Evolutionary conservation across 1,139 yeast species (phyloP).

Genomic region (Saccharomyces hybrid): DNA sequence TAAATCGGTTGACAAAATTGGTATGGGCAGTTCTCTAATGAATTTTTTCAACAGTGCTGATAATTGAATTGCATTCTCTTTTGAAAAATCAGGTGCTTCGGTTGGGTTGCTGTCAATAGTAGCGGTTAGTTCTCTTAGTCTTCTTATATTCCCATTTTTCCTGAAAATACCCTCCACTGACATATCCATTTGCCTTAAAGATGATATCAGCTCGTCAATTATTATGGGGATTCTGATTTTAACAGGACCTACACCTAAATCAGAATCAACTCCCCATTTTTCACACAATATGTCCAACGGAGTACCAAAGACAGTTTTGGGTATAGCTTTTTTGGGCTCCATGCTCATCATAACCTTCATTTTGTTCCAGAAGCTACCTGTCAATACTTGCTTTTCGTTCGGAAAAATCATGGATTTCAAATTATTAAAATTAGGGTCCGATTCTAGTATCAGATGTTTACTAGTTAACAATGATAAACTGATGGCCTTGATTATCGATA

Average conservation of each 20-base stretch:
- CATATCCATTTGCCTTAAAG: conserved; percentile 87
- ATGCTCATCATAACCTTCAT: conserved; percentile 37
- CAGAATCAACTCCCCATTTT: conserved; percentile 78
- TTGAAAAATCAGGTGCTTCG: conserved; percentile 61
- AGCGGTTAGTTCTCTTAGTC: conserved; percentile 66
- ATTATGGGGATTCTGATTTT: conserved; percentile 76
- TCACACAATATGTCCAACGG: conserved; percentile 65
- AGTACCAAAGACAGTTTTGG: conserved; percentile 64
- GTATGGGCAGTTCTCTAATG: conserved; percentile 86
- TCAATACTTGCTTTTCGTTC: conserved; percentile 10
- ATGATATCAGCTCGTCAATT: conserved; percentile 75
- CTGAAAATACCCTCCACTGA: conserved; percentile 95
- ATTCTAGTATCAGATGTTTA: conserved; percentile 3
- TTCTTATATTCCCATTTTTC: conserved; percentile 88
- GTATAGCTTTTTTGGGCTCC: conserved; percentile 19
- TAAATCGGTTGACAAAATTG: conserved; percentile 68
- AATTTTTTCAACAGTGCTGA: conserved; percentile 92
- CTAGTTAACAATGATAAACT: conserved; percentile 38
- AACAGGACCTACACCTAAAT: conserved; percentile 78
- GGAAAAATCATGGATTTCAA: not conserved
- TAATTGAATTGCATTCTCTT: conserved; percentile 82
- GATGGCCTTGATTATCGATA: conserved; percentile 46
- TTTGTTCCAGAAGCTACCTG: conserved; percentile 63
- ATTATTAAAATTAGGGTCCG: conserved; percentile 11
- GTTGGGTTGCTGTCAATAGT: conserved; percentile 70